These are phyloP conservation scores for Plasmodium billcollinsi DNA, from an alignment of 169 alveolate genomes.

Conservation along the genomic window DNA sequence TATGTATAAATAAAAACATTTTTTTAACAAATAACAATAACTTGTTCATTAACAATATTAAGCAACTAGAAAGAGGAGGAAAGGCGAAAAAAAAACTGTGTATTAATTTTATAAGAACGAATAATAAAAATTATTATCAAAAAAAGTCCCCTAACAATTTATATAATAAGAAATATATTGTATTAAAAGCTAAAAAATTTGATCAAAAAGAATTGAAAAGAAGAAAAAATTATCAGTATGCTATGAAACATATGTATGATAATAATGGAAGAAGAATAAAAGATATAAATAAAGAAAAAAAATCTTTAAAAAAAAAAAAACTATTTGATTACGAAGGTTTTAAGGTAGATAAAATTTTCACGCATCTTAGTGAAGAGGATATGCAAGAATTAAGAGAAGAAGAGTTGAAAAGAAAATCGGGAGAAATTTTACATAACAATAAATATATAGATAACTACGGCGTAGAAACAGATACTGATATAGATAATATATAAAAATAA, in stretches of 20 bases:
- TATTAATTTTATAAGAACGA: no score
- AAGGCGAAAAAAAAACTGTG: neutral
- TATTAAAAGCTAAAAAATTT: slow-evolving; percentile 34
- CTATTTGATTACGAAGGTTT: slow-evolving; percentile 69
- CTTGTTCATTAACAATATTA: neutral
- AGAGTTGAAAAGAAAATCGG: slow-evolving; percentile 60
- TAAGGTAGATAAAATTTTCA: slow-evolving; percentile 52
- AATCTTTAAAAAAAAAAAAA: slow-evolving; percentile 69
- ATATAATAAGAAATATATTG: neutral
- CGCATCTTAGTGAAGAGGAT: slow-evolving; percentile 49
- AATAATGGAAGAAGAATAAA: slow-evolving; percentile 66
- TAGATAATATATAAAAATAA: slow-evolving; percentile 27
- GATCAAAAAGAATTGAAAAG: slow-evolving; percentile 70
- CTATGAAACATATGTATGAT: slow-evolving; percentile 72
- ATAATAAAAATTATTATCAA: neutral
- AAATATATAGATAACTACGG: slow-evolving; percentile 71
- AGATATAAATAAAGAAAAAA: slow-evolving; percentile 56
- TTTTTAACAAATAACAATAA: no score
- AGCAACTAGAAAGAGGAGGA: neutral
- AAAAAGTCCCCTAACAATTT: neutral
- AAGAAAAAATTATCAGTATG: slow-evolving; percentile 69
- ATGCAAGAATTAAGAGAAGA: slow-evolving; percentile 68
- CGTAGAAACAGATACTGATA: slow-evolving; percentile 46
- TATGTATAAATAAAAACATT: no score
- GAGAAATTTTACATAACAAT: slow-evolving; percentile 65